Percentiles rank a stretch among this genome's conserved stretches.
phyloP scores from a whole-genome alignment of 1,284 basidiomycete genomes.

The Malassezia restricta region DNA sequence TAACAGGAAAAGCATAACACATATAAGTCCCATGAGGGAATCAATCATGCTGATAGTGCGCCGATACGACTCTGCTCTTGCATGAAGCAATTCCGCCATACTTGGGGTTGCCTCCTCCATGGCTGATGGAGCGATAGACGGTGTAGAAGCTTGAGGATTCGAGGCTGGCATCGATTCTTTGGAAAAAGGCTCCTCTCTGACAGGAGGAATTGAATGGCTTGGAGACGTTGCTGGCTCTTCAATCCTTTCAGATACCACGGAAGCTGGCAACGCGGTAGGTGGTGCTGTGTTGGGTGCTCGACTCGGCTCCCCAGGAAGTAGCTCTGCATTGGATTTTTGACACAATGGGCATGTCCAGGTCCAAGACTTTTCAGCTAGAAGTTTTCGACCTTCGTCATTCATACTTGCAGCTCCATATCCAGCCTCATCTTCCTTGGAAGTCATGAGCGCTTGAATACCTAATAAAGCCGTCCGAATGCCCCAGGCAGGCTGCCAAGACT shows the following conservation, averaged over 20 bases:
- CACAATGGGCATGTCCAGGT: constrained; percentile 26
- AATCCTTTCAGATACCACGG: no score
- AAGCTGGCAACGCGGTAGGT: no score
- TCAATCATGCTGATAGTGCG: constrained; percentile 4
- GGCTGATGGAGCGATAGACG: no score
- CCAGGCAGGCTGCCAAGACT: constrained; percentile 94
- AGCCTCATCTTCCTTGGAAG: constrained; percentile 52
- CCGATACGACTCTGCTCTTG: not conserved
- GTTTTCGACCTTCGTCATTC: constrained; percentile 72
- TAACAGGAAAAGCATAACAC: constrained; percentile 6
- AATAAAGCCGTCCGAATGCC: constrained; percentile 73
- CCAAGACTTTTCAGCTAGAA: constrained; percentile 38
- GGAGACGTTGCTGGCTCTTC: no score
- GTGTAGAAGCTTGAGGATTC: no score
- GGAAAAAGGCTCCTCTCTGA: no score
- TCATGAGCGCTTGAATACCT: constrained; percentile 45
- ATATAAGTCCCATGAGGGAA: constrained; percentile 3
- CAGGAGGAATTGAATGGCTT: no score
- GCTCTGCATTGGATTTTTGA: constrained; percentile 16
- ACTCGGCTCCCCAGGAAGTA: not conserved
- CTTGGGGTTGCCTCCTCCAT: not conserved
- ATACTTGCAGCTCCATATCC: constrained; percentile 85
- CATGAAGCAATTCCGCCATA: not conserved
- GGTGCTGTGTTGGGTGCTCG: no score
- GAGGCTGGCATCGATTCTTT: no score